Percentiles rank a stretch among this genome's conserved stretches.
Evolutionary conservation across 2,329 filamentous ascomycete species (phyloP).

Genomic region (Colletotrichum acutatum): DNA sequence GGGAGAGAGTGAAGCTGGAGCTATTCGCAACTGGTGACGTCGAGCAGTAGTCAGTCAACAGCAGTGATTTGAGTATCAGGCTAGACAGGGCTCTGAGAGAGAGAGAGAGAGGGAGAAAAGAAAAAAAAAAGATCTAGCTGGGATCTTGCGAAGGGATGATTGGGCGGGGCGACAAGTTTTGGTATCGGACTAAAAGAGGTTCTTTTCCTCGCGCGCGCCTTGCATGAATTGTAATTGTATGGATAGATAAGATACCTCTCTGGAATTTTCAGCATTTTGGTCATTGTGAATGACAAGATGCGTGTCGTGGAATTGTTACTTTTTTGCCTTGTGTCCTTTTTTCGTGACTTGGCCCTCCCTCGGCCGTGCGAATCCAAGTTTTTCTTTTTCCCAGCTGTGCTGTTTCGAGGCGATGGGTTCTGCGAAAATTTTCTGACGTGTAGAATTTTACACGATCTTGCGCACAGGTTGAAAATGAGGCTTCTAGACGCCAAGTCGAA

Average conservation of each 20-base stretch:
- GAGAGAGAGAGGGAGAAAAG: neutral
- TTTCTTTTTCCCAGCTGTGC: conserved; percentile 22
- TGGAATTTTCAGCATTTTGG: neutral
- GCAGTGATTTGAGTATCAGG: conserved; percentile 4
- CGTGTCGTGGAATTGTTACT: neutral
- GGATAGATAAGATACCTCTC: conserved; percentile 31
- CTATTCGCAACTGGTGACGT: conserved; percentile 71
- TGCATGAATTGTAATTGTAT: conserved; percentile 13
- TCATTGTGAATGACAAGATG: neutral
- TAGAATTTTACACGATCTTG: neutral
- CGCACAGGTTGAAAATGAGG: neutral
- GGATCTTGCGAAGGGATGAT: conserved; percentile 31
- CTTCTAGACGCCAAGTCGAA: conserved; percentile 7
- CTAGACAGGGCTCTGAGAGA: neutral
- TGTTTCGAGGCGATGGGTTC: conserved; percentile 12
- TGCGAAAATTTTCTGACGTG: conserved; percentile 2
- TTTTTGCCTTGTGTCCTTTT: conserved; percentile 4
- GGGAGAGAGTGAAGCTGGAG: conserved; percentile 73
- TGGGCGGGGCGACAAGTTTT: conserved; percentile 4
- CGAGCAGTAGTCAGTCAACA: conserved; percentile 2
- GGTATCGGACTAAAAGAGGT: neutral
- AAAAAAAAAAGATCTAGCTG: neutral
- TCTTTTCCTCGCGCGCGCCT: neutral
- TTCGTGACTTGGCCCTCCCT: conserved; percentile 7
- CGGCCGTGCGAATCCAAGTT: neutral